Evolutionary conservation across 2,329 filamentous ascomycete species (phyloP).

Genomic region (Microsporum canis): DNA sequence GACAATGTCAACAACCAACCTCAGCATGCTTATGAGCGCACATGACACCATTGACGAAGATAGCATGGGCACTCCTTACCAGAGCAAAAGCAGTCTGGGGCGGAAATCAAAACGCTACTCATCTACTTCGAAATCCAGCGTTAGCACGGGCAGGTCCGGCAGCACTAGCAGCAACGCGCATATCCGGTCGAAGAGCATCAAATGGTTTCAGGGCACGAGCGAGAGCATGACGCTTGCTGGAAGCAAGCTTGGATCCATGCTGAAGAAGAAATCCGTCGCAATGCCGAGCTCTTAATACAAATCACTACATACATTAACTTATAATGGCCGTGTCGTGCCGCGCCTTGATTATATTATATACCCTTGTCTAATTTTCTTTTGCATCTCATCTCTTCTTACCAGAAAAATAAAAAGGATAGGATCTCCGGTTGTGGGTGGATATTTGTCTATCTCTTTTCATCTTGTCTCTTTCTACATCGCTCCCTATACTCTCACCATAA

Average conservation of each 20-base stretch:
- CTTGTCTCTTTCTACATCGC: neutral
- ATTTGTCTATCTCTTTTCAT: neutral
- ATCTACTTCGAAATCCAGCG: neutral
- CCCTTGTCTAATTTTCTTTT: neutral
- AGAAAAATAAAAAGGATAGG: neutral
- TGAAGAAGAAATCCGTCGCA: slow-evolving; percentile 8
- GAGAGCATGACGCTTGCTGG: slow-evolving; percentile 12
- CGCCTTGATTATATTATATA: neutral
- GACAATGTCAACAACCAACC: slow-evolving; percentile 7
- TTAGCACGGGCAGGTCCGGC: neutral
- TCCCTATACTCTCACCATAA: neutral
- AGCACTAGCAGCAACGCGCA: neutral
- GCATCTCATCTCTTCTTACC: neutral
- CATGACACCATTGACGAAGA: neutral
- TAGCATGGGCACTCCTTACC: neutral
- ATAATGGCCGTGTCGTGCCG: neutral
- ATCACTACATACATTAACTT: neutral
- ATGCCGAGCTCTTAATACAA: neutral
- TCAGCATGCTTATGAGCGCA: neutral
- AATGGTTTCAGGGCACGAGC: slow-evolving; percentile 9
- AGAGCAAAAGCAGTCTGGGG: neutral
- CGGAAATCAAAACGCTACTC: slow-evolving; percentile 1
- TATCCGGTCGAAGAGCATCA: slow-evolving; percentile 13
- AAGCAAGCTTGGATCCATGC: slow-evolving; percentile 14
- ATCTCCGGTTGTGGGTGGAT: neutral